Conservation (phyloP, 768 basidiomycete species). For the Pleurotus tuoliensis region DNA sequence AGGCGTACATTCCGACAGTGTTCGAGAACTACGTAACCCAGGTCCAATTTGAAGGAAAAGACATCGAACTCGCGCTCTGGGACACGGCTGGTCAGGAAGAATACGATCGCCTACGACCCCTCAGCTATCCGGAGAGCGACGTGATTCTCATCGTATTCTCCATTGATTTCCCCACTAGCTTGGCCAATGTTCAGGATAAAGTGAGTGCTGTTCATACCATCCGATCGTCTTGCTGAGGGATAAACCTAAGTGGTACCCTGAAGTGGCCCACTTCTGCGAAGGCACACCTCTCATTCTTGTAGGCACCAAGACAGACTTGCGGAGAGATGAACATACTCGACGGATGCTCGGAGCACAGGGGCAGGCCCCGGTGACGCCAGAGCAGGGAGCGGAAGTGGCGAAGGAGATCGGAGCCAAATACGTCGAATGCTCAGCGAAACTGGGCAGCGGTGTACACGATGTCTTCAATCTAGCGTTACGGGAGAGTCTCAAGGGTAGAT, state of each 20-base stretch:
- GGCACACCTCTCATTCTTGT: constrained; percentile 88
- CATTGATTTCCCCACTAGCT: constrained; percentile 86
- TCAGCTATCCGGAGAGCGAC: constrained; percentile 86
- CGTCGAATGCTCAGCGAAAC: constrained; percentile 91
- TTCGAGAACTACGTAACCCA: constrained; percentile 94
- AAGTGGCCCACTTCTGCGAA: constrained; percentile 91
- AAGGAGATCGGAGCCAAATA: constrained; percentile 93
- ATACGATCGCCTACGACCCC: constrained; percentile 83
- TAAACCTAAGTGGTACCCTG: constrained; percentile 75
- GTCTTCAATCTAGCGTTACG: constrained; percentile 87
- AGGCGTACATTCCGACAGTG: constrained; percentile 92
- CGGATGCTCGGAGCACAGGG: constrained; percentile 91
- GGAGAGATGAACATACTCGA: constrained; percentile 80
- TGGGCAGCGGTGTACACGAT: constrained; percentile 84
- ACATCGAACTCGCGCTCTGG: constrained; percentile 96
- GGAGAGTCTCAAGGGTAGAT: constrained; percentile 81
- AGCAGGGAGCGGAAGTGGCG: constrained; percentile 83
- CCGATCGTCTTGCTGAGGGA: not conserved
- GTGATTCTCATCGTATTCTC: constrained; percentile 95
- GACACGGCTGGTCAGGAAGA: constrained; percentile 98
- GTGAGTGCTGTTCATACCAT: constrained; percentile 31
- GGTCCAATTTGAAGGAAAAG: constrained; percentile 80
- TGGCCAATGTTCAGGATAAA: constrained; percentile 90
- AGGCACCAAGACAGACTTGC: constrained; percentile 90
- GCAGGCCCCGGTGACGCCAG: constrained; percentile 71